These are phyloP conservation scores for Rhamnella rubrinervis DNA, from an alignment of 331 rosid genomes.

Conservation along the genomic window DNA sequence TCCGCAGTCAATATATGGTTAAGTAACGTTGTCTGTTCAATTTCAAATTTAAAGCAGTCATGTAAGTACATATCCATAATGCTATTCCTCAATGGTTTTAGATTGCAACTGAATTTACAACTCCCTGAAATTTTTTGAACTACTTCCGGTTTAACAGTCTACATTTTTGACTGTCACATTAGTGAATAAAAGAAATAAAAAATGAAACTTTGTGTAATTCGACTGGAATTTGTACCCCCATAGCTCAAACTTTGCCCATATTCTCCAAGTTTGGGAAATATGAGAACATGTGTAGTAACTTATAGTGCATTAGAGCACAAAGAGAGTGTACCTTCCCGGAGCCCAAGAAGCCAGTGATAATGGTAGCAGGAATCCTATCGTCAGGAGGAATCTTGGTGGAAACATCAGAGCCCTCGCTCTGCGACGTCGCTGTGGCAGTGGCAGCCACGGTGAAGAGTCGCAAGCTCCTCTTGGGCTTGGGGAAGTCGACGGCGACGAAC, in stretches of 20 bases:
- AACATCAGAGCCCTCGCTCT: conserved; percentile 54
- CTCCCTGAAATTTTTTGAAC: no score
- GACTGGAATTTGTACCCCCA: no score
- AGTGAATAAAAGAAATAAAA: neutral
- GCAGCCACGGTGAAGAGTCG: conserved; percentile 57
- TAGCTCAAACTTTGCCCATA: no score
- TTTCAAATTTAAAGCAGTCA: conserved; percentile 24
- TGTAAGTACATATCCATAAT: neutral
- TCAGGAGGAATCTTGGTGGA: conserved; percentile 70
- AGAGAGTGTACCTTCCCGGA: conserved; percentile 72
- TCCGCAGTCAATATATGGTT: conserved; percentile 90
- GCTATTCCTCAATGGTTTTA: neutral
- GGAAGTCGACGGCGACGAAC: conserved; percentile 19
- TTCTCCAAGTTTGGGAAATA: neutral
- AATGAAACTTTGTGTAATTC: neutral
- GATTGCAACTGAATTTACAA: neutral
- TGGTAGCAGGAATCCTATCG: conserved; percentile 81
- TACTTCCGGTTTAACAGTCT: no score
- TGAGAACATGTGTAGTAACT: neutral
- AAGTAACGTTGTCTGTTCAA: conserved; percentile 77
- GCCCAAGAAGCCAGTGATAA: conserved; percentile 91
- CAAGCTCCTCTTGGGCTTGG: conserved; percentile 20
- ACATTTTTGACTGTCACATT: neutral
- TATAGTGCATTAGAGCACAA: neutral
- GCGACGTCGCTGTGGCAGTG: conserved; percentile 52